Evolutionary conservation across 2,329 filamentous ascomycete genomes (phyloP).

Genomic region (Moelleriella libera): DNA sequence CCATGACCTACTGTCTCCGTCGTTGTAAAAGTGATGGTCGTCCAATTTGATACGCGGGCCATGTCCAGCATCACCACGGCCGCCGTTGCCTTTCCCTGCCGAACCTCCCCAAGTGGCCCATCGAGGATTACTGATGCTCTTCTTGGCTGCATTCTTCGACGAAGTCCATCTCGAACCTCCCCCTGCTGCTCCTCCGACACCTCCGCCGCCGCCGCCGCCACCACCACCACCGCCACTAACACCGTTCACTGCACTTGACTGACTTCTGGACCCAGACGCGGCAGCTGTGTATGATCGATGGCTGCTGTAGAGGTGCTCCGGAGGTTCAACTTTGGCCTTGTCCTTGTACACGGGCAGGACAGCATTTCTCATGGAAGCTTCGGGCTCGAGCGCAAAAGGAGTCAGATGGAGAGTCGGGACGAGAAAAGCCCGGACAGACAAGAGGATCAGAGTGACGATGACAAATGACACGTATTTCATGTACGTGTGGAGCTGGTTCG

Average conservation of each 20-base stretch:
- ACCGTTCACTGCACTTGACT: constrained; percentile 10
- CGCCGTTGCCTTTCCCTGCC: constrained; percentile 15
- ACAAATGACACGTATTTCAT: constrained; percentile 60
- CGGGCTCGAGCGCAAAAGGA: constrained; percentile 36
- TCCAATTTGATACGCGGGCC: constrained; percentile 39
- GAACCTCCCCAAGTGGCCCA: constrained; percentile 28
- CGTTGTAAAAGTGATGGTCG: constrained; percentile 24
- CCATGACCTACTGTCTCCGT: constrained; percentile 16
- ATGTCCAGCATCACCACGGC: constrained; percentile 5
- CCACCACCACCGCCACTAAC: background rate
- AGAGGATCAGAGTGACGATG: constrained; percentile 32
- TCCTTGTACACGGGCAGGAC: constrained; percentile 32
- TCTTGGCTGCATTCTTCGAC: constrained; percentile 6
- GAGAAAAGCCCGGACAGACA: constrained; percentile 40
- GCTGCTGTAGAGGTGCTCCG: constrained; percentile 7
- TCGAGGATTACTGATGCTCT: constrained; percentile 11
- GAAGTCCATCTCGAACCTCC: constrained; percentile 7
- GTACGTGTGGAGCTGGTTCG: constrained; percentile 76
- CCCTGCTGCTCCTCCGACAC: background rate
- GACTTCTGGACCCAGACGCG: constrained; percentile 7
- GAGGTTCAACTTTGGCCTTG: constrained; percentile 38
- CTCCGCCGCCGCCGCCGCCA: constrained; percentile 1
- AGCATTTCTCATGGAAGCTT: constrained; percentile 6
- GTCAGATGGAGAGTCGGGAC: constrained; percentile 39
- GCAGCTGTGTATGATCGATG: constrained; percentile 3